Conservation (phyloP, 2,329 filamentous ascomycete genomes). For the Blumeria hordei region DNA sequence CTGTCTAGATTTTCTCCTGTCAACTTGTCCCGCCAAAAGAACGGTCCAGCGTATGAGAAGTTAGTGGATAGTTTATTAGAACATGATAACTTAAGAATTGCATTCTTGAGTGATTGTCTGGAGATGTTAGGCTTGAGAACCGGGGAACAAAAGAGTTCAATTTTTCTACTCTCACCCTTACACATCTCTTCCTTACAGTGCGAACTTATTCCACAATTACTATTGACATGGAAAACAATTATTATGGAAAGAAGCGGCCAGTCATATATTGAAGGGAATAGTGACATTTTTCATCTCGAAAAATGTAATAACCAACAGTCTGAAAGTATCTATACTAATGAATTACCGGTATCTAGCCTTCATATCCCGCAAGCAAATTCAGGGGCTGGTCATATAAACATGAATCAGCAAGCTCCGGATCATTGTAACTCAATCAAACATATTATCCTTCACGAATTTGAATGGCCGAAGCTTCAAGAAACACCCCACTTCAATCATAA, state of each 20-base stretch:
- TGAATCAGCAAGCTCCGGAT: constrained; percentile 27
- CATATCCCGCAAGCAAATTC: no score
- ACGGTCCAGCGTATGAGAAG: constrained; percentile 42
- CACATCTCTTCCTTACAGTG: constrained; percentile 53
- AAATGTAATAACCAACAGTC: constrained; percentile 17
- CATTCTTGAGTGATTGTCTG: constrained; percentile 61
- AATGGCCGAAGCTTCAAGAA: constrained; percentile 41
- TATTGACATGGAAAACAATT: constrained; percentile 41
- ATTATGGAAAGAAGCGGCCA: constrained; percentile 40
- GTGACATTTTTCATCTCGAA: constrained; percentile 62
- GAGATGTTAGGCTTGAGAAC: constrained; percentile 61
- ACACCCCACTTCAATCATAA: constrained; percentile 76
- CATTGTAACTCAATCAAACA: constrained; percentile 29
- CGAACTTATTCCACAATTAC: constrained; percentile 38
- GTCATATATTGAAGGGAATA: constrained; percentile 54
- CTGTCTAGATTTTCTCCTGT: constrained; percentile 48
- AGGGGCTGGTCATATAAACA: neutral
- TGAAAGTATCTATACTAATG: no score
- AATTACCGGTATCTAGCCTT: no score
- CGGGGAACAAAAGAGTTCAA: constrained; percentile 38
- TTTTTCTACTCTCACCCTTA: constrained; percentile 59
- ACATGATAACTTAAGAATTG: constrained; percentile 43
- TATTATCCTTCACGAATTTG: constrained; percentile 45
- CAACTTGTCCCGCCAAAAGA: constrained; percentile 47
- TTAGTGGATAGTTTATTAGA: constrained; percentile 42